Percentiles rank a stretch among this genome's conserved stretches.
phyloP scores from a whole-genome alignment of 1,284 basidiomycete genomes.

The Phenoliferia sp. region DNA sequence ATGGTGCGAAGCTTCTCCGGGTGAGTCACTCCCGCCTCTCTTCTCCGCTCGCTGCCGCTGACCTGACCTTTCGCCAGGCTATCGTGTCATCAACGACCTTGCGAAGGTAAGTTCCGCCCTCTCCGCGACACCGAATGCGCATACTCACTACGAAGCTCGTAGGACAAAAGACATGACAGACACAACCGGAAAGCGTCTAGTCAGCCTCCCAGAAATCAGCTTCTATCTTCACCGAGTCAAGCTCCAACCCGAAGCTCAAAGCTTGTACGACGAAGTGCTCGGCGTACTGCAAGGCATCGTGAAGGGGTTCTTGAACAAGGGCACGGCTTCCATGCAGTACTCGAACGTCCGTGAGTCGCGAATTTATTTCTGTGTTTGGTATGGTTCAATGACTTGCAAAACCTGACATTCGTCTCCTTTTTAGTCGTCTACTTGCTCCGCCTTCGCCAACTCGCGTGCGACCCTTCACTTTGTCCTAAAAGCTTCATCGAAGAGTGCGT shows the following conservation, averaged over 20 bases:
- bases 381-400: conserved; percentile 9
- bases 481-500: conserved; percentile 59
- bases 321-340: conserved; percentile 30
- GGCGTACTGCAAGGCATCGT: conserved; percentile 59
- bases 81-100: conserved; percentile 79
- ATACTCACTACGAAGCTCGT: not conserved
- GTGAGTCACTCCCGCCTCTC: not conserved
- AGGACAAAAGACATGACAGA: conserved; percentile 67
- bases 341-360: conserved; percentile 39
- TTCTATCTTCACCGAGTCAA: conserved; percentile 52
- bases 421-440: conserved; percentile 69
- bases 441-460: conserved; percentile 76
- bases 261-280: conserved; percentile 70
- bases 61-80: conserved; percentile 49
- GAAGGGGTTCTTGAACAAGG: conserved; percentile 52
- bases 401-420: conserved; percentile 51
- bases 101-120: conserved; percentile 53
- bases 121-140: not conserved
- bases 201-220: conserved; percentile 72
- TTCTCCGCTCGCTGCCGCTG: conserved; percentile 39
- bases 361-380: conserved; percentile 46
- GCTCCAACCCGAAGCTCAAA: conserved; percentile 60
- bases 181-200: conserved; percentile 60
- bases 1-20: conserved; percentile 9
- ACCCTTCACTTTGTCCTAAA: conserved; percentile 68